Evolutionary conservation across 2,329 filamentous ascomycete genomes (phyloP).

Genomic region (Colletotrichum sp.): DNA sequence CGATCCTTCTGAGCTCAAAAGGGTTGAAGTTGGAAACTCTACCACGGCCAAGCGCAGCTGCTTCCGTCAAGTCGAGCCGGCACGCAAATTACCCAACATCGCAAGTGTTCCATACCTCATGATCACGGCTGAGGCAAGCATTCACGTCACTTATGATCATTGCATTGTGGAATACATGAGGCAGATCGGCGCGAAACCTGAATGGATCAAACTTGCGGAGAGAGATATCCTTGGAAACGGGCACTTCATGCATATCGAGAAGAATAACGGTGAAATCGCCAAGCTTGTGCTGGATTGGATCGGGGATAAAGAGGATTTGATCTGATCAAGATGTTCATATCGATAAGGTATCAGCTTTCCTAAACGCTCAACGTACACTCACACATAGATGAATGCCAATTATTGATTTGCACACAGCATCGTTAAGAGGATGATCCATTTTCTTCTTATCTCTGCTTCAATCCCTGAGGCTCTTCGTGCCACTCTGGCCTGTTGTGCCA

Average conservation of each 20-base stretch:
- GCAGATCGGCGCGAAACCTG: conserved; percentile 53
- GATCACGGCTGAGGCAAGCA: conserved; percentile 56
- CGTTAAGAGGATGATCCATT: neutral
- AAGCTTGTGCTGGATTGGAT: conserved; percentile 43
- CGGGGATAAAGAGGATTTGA: neutral
- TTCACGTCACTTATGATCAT: conserved; percentile 59
- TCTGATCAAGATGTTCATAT: neutral
- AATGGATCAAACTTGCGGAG: conserved; percentile 49
- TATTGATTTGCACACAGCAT: neutral
- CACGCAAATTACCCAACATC: conserved; percentile 52
- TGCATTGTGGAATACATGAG: conserved; percentile 56
- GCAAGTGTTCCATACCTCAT: conserved; percentile 51
- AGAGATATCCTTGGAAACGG: conserved; percentile 56
- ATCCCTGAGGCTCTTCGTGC: neutral
- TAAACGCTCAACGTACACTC: neutral
- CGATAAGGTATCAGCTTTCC: neutral
- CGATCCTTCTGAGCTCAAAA: neutral
- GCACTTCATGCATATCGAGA: conserved; percentile 60
- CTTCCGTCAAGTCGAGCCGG: neutral
- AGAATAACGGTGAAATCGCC: conserved; percentile 52
- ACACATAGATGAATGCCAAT: neutral
- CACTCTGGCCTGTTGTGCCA: conserved; percentile 8
- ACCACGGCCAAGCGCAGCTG: neutral
- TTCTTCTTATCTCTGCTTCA: neutral
- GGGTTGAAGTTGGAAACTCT: conserved; percentile 13